Base-by-base conservation (phyloP, 768 basidiomycete genomes). In the Suillus decipiens region DNA sequence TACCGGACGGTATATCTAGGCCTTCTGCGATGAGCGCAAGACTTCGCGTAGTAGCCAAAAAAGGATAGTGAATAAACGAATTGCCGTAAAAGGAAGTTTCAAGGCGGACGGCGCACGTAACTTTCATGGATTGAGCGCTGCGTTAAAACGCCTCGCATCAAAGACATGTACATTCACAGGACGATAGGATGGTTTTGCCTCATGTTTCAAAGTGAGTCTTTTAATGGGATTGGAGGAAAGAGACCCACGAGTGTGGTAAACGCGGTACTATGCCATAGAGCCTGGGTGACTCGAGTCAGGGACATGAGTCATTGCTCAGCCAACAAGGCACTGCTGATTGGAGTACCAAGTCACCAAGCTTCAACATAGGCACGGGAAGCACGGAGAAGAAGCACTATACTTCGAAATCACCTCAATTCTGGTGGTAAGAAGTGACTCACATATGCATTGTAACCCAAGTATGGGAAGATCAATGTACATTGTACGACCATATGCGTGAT, bases 31-130 rank as follows among this genome's bases (percentile, higher is more conserved):
- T 76, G 74, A 74, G 66, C 64, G 66, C 55, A 57, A 47, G 56
- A 64, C 67, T 71, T 70, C 71, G 74, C 61, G 59, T 63, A 64
- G 59, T 60, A 60, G 60, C 69, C 74, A 66, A 69, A 75, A 76
- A 75, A 66, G 72, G 74, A 54, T 15, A 76, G 57, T 65, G 61
- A 76, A 75, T 75, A 75, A 75, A 75, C 74, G 73, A 62, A 73
- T 76, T 76, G 64, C 74, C 72, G 65, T 71, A 75, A 69, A 8
- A 65, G 75, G 74, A 60, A 75, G 72, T 75, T 75, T 75, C 75
- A 75, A 75, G 74, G 74, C 66, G 65, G 75, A 70, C 63, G 67
- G 66, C 67, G 68, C 67, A 75, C 74, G 74, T 75, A 76, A 74
- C 67, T 59, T 58, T 68, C 63, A 70, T 62, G 60, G 67, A 57